These are phyloP conservation scores for Xylaria telfairii DNA, from an alignment of 495 filamentous ascomycete genomes.

Conservation along the genomic window DNA sequence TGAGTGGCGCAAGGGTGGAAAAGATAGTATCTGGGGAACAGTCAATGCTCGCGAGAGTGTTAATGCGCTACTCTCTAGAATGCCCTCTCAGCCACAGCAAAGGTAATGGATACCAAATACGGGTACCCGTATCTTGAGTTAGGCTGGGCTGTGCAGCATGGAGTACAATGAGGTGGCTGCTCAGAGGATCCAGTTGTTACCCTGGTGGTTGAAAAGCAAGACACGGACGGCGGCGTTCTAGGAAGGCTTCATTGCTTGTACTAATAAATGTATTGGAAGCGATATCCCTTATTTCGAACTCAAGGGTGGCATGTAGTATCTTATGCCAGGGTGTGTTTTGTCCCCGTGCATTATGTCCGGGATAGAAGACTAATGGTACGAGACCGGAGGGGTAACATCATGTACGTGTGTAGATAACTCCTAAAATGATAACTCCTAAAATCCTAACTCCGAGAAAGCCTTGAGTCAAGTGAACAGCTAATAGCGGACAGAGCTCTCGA, in stretches of 20 bases:
- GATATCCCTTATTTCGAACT: constrained; percentile 7
- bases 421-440: constrained; percentile 15
- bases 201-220: neutral
- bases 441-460: constrained; percentile 4
- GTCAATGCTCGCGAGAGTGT: constrained; percentile 63
- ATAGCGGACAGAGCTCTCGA: neutral
- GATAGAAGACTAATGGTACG: neutral
- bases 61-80: constrained; percentile 57
- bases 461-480: neutral
- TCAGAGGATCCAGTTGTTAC: neutral
- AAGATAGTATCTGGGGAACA: constrained; percentile 58
- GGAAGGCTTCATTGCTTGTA: neutral
- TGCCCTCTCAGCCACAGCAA: constrained; percentile 32
- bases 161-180: constrained; percentile 2
- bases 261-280: neutral
- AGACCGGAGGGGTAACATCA: neutral
- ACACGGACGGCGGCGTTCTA: constrained; percentile 16
- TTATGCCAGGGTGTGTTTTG: neutral
- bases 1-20: constrained; percentile 61
- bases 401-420: constrained; percentile 1
- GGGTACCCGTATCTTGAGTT: neutral
- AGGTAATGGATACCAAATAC: constrained; percentile 11
- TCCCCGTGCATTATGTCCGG: neutral
- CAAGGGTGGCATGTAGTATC: neutral
- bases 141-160: neutral